Percentiles rank a stretch among this genome's conserved stretches.
Conservation (phyloP, 192 early-diverging fungal genomes). For the Backusella westeae region DNA sequence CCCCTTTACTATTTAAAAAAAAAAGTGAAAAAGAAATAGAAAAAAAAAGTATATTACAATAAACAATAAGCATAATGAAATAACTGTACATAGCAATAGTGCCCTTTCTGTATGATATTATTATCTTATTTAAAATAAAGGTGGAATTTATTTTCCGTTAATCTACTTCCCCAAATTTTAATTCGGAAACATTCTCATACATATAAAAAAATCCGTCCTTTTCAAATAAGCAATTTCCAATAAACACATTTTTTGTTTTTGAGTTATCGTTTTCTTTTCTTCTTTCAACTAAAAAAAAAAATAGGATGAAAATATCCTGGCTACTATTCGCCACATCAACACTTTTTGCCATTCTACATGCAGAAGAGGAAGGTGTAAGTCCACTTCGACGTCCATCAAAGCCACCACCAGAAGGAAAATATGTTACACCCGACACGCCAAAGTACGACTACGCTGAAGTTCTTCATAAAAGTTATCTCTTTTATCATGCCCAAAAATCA, state of each 20-base stretch:
- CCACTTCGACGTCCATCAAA: slow-evolving; percentile 34
- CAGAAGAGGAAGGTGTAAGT: slow-evolving; percentile 8
- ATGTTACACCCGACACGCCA: slow-evolving; percentile 37
- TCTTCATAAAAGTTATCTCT: slow-evolving; percentile 51
- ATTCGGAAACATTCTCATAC: not conserved
- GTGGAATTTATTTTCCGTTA: not conserved
- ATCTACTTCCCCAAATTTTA: not conserved
- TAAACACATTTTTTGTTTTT: not conserved
- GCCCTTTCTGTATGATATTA: not conserved
- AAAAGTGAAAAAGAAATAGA: not conserved
- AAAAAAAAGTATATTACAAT: not conserved
- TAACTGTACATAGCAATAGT: not conserved
- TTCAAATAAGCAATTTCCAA: not conserved
- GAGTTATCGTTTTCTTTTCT: not conserved
- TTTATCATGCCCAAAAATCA: slow-evolving; percentile 51
- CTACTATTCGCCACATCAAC: not conserved
- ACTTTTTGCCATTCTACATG: not conserved
- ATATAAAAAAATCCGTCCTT: not conserved
- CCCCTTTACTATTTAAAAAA: no score
- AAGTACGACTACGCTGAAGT: slow-evolving; percentile 54
- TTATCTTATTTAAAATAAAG: not conserved
- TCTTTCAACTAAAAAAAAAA: not conserved
- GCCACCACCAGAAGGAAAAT: slow-evolving; percentile 35
- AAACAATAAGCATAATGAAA: not conserved
- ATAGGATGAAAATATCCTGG: not conserved